phyloP scores from a whole-genome alignment of 257 asterid species.

The Penstemon barbatus region DNA sequence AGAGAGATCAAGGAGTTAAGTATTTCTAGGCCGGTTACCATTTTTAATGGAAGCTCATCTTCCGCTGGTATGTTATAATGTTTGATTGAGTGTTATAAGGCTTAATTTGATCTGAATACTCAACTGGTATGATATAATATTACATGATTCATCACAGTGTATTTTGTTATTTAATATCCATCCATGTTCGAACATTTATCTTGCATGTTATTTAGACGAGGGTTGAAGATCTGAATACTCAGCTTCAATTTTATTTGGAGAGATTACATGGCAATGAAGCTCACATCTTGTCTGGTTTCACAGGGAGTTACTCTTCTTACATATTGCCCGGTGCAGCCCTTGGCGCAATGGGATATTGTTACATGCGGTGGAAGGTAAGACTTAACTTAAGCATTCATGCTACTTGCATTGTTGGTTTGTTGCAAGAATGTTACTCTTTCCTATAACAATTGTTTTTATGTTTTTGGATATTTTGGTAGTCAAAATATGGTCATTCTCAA shows the following conservation, averaged over 20 bases:
- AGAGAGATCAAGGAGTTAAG: slow-evolving; percentile 77
- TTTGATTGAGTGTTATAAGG: slow-evolving; percentile 2
- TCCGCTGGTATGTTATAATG: slow-evolving; percentile 50
- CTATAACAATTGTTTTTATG: background rate
- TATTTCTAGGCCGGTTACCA: slow-evolving; percentile 64
- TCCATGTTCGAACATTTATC: background rate
- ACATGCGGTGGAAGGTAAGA: slow-evolving; percentile 90
- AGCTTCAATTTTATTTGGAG: slow-evolving; percentile 22
- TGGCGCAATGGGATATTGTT: slow-evolving; percentile 83
- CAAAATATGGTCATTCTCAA: background rate
- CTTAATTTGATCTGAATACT: slow-evolving; percentile 20
- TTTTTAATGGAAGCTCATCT: slow-evolving; percentile 64
- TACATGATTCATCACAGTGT: slow-evolving; percentile 5
- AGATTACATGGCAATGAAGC: slow-evolving; percentile 18
- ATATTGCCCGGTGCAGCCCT: slow-evolving; percentile 79
- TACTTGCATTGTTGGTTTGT: slow-evolving; percentile 2
- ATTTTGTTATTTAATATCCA: slow-evolving; percentile 2
- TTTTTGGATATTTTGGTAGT: slow-evolving; percentile 6
- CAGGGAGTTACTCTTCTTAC: slow-evolving; percentile 70
- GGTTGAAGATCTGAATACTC: background rate
- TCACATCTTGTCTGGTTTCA: slow-evolving; percentile 27
- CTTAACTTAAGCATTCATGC: slow-evolving; percentile 20
- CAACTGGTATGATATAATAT: slow-evolving; percentile 6
- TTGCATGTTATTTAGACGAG: background rate
- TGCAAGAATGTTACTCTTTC: background rate